These are phyloP conservation scores for Hippophae gyantsensis DNA, from an alignment of 306 rosid species.

Conservation along the genomic window DNA sequence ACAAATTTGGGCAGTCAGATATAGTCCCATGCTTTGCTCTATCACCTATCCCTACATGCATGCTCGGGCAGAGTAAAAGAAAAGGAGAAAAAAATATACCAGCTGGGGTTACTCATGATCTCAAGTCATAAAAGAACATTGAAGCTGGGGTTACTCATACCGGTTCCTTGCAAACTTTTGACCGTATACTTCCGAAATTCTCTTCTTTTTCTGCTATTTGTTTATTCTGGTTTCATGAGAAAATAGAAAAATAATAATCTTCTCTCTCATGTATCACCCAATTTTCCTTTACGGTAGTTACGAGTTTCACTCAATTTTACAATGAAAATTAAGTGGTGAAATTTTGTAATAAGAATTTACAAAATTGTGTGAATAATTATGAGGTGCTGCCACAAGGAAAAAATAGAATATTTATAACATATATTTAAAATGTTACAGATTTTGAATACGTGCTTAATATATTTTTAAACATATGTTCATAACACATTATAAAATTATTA, in stretches of 20 bases:
- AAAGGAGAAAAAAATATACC: constrained; percentile 23
- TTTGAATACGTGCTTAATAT: too few relatives aligned
- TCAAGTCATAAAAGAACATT: constrained; percentile 34
- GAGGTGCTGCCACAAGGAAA: too few relatives aligned
- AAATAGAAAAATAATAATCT: constrained; percentile 16
- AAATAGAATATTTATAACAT: too few relatives aligned
- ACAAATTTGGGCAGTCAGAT: constrained; percentile 37
- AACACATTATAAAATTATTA: too few relatives aligned
- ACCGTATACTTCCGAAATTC: constrained; percentile 31
- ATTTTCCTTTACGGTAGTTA: too few relatives aligned
- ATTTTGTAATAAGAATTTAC: too few relatives aligned
- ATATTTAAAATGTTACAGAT: too few relatives aligned
- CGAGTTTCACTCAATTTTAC: too few relatives aligned
- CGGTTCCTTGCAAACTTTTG: constrained; percentile 51
- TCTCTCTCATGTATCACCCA: too few relatives aligned
- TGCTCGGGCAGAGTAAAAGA: constrained; percentile 63
- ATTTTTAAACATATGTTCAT: too few relatives aligned
- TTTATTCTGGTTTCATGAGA: constrained; percentile 22
- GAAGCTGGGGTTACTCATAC: constrained; percentile 27
- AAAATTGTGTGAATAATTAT: too few relatives aligned
- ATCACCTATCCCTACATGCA: constrained; percentile 31
- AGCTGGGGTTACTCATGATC: constrained; percentile 33
- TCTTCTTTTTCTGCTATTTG: constrained; percentile 12
- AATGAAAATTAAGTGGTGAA: too few relatives aligned
- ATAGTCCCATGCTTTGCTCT: constrained; percentile 40